A percentile compares a stretch with the other conserved stretches of the same genome.
phyloP scores from a whole-genome alignment of 2,329 filamentous ascomycete species.

The Neonectria punicea region DNA sequence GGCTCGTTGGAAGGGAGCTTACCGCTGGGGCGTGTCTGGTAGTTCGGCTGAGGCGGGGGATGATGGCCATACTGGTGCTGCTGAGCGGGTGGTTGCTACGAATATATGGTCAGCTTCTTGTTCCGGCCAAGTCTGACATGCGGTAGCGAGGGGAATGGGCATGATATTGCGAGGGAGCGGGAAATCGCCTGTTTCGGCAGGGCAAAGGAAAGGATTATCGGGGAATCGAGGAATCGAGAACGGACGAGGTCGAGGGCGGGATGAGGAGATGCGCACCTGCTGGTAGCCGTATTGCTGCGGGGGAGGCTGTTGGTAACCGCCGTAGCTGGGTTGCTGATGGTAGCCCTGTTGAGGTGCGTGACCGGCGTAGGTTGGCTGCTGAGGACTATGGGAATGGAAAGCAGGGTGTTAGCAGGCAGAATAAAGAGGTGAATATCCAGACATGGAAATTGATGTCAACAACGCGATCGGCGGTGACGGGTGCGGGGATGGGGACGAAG shows the following conservation, averaged over 20 bases:
- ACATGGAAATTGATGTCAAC: constrained; percentile 19
- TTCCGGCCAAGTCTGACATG: constrained; percentile 5
- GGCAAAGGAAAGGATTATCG: not conserved
- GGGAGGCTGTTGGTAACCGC: constrained; percentile 53
- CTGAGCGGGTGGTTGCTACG: constrained; percentile 48
- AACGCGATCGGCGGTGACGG: constrained; percentile 20
- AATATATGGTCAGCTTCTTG: constrained; percentile 21
- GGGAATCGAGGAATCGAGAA: not conserved
- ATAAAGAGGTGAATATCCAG: constrained; percentile 1
- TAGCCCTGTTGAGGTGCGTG: constrained; percentile 57
- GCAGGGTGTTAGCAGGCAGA: constrained; percentile 36
- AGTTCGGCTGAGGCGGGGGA: constrained; percentile 55
- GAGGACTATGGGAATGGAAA: constrained; percentile 45
- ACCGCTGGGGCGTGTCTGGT: constrained; percentile 59
- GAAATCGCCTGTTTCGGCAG: not conserved
- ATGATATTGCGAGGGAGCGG: not conserved
- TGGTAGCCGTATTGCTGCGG: constrained; percentile 57
- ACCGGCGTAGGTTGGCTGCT: constrained; percentile 58
- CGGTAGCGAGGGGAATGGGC: not conserved
- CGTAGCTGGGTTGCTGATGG: constrained; percentile 61
- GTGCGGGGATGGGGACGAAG: constrained; percentile 21
- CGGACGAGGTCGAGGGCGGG: not conserved
- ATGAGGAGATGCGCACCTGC: constrained; percentile 45
- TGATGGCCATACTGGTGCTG: constrained; percentile 49
- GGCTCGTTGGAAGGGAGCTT: constrained; percentile 4